These are phyloP conservation scores for Populus alba DNA, from an alignment of 345 rosid genomes.

Conservation along the genomic window DNA sequence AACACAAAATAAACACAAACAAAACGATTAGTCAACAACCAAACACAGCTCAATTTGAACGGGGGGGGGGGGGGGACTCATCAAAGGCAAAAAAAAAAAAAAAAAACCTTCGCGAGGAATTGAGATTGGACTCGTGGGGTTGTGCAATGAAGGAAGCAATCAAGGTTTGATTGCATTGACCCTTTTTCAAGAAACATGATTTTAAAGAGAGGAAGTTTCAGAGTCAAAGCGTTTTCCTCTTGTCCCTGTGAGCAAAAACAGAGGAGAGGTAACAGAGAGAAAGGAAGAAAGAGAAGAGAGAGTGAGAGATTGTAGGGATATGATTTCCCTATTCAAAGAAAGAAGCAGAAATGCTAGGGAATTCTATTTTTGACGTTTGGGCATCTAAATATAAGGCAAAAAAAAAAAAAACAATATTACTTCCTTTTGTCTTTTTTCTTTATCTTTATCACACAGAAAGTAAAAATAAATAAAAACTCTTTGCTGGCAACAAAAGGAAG, in stretches of 20 bases:
- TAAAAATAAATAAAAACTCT: background rate
- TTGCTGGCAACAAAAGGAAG: background rate
- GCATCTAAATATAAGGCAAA: constrained; percentile 56
- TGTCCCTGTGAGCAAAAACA: constrained; percentile 24
- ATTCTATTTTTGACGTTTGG: constrained; percentile 57
- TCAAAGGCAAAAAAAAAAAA: constrained; percentile 5
- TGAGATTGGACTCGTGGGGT: constrained; percentile 81
- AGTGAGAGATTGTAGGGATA: constrained; percentile 52
- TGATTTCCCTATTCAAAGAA: constrained; percentile 32
- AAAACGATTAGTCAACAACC: background rate
- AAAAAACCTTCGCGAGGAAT: constrained; percentile 71
- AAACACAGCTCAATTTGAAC: background rate
- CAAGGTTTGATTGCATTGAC: constrained; percentile 78
- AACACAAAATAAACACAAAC: constrained; percentile 15
- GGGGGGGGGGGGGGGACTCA: background rate
- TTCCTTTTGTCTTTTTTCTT: background rate
- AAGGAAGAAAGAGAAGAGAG: constrained; percentile 19
- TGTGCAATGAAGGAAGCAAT: constrained; percentile 72
- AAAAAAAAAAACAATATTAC: constrained; percentile 15
- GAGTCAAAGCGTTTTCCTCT: constrained; percentile 15
- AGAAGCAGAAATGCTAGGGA: constrained; percentile 23
- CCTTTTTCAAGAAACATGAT: constrained; percentile 65
- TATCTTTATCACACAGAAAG: background rate
- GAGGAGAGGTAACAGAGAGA: constrained; percentile 5
- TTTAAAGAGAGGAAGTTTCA: background rate